Evolutionary conservation across 768 basidiomycete genomes (phyloP).

Genomic region (Russula griseocarnosa): DNA sequence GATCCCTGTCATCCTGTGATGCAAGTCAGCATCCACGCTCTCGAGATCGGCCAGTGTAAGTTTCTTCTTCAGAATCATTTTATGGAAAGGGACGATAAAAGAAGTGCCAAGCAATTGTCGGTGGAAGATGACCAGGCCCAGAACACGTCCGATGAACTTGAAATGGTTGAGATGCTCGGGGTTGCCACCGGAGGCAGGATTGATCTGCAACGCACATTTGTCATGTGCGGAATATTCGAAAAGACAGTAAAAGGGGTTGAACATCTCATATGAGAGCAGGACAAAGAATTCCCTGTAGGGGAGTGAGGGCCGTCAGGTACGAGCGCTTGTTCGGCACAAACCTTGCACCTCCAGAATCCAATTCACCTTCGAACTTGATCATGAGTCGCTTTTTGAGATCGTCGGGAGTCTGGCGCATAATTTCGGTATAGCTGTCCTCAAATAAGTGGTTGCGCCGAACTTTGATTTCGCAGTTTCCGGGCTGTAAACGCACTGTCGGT

Average conservation of each 20-base stretch:
- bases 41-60: slow-evolving; percentile 90
- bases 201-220: slow-evolving; percentile 99
- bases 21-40: slow-evolving; percentile 92
- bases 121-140: slow-evolving; percentile 97
- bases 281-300: slow-evolving; percentile 94
- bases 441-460: slow-evolving; percentile 97
- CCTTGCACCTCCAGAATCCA: slow-evolving; percentile 99
- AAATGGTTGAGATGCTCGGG: slow-evolving; percentile 99
- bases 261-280: slow-evolving; percentile 99
- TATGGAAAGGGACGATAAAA: slow-evolving; percentile 99
- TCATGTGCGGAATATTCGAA: slow-evolving; percentile 99
- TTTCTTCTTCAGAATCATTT: slow-evolving; percentile 99
- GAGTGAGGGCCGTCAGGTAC: slow-evolving; percentile 14
- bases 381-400: slow-evolving; percentile 98
- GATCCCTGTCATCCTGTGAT: slow-evolving; percentile 98
- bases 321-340: slow-evolving; percentile 36
- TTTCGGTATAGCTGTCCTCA: slow-evolving; percentile 98
- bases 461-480: slow-evolving; percentile 99
- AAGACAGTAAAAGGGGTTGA: slow-evolving; percentile 99
- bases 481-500: slow-evolving; percentile 95
- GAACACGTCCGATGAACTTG: slow-evolving; percentile 97
- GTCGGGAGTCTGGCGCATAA: slow-evolving; percentile 98
- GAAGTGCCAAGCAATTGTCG: slow-evolving; percentile 98
- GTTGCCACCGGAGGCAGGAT: slow-evolving; percentile 96
- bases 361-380: slow-evolving; percentile 99